Evolutionary conservation across 1,284 basidiomycete genomes (phyloP).

Genomic region (Bondarzewia mesenterica): DNA sequence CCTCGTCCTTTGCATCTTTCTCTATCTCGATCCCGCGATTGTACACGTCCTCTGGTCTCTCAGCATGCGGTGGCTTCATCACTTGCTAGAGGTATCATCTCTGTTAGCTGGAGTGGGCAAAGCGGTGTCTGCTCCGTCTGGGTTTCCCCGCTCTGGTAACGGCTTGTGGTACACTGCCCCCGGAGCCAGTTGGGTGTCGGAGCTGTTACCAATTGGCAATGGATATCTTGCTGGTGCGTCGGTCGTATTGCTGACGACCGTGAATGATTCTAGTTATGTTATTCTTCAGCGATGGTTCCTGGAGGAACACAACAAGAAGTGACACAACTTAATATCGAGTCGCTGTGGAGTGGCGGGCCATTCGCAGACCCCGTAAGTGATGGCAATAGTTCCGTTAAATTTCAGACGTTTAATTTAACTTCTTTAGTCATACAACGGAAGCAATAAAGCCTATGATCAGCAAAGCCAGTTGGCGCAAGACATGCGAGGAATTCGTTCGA

Average conservation of each 20-base stretch:
- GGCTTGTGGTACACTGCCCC: conserved; percentile 59
- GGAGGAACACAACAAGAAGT: conserved; percentile 53
- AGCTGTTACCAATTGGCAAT: conserved; percentile 65
- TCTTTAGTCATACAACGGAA: conserved; percentile 57
- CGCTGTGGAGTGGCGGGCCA: conserved; percentile 69
- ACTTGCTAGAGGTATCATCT: not conserved
- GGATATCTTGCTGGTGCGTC: conserved; percentile 58
- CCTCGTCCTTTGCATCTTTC: not conserved
- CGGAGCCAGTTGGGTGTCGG: conserved; percentile 45
- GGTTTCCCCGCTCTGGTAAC: conserved; percentile 64
- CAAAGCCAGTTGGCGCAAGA: conserved; percentile 34
- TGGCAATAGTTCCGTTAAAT: too few species aligned
- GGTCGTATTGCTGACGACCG: not conserved
- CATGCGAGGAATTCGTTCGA: conserved; percentile 45
- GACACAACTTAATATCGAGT: conserved; percentile 66
- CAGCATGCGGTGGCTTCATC: not conserved
- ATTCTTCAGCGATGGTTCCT: conserved; percentile 47
- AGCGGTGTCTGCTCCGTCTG: conserved; percentile 29
- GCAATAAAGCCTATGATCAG: conserved; percentile 48
- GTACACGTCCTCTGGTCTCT: not conserved
- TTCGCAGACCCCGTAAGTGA: conserved; percentile 50
- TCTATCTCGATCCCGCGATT: not conserved
- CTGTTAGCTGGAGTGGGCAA: not conserved
- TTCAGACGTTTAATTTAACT: not conserved
- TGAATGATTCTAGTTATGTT: not conserved